Percentiles rank a stretch among this genome's conserved stretches.
phyloP scores from a whole-genome alignment of 768 basidiomycete species.

The Imleria badia region DNA sequence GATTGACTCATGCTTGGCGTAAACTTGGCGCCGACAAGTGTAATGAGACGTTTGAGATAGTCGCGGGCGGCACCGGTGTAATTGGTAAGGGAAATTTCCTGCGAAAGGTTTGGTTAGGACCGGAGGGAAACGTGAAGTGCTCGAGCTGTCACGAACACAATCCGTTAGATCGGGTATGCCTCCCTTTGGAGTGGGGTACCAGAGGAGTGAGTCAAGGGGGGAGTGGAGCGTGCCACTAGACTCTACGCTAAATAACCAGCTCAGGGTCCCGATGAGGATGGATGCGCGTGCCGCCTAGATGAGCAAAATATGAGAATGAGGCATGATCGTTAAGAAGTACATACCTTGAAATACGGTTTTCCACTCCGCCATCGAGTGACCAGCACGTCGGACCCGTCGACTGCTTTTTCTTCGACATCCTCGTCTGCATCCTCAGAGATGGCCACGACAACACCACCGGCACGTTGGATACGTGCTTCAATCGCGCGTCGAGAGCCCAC shows the following conservation, averaged over 20 bases:
- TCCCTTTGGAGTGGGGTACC: constrained; percentile 75
- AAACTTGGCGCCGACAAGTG: constrained; percentile 72
- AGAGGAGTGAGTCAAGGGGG: constrained; percentile 75
- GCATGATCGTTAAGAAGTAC: no score
- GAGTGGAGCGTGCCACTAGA: constrained; percentile 56
- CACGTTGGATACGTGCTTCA: constrained; percentile 55
- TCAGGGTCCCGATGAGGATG: constrained; percentile 63
- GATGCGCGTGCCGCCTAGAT: constrained; percentile 55
- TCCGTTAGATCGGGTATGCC: constrained; percentile 56
- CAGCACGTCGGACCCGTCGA: constrained; percentile 64
- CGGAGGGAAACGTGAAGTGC: not conserved
- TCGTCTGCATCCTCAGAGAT: constrained; percentile 46
- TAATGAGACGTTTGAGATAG: constrained; percentile 83
- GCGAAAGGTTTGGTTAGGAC: not conserved
- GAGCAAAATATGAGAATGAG: not conserved
- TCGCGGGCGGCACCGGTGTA: constrained; percentile 89
- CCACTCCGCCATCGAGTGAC: constrained; percentile 71
- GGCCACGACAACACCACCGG: constrained; percentile 56
- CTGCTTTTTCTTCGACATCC: constrained; percentile 31
- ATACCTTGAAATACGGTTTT: constrained; percentile 63
- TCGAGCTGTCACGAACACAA: constrained; percentile 48
- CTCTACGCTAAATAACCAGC: constrained; percentile 83
- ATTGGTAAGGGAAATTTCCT: constrained; percentile 86
- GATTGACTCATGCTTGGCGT: constrained; percentile 76
- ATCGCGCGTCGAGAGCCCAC: constrained; percentile 52